Evolutionary conservation across 768 basidiomycete species (phyloP).

Genomic region (Boletus coccyginus): DNA sequence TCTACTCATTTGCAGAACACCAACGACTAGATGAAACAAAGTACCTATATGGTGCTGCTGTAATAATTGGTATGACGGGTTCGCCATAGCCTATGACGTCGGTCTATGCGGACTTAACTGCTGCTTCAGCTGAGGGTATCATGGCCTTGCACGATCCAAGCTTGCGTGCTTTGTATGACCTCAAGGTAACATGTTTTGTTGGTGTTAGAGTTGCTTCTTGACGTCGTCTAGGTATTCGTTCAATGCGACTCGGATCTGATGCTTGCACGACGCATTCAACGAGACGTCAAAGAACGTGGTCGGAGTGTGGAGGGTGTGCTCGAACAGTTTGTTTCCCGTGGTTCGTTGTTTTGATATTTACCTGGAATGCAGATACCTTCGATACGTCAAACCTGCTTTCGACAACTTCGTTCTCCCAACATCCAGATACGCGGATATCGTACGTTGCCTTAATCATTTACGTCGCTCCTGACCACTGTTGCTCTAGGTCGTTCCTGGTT

Average conservation of each 20-base stretch:
- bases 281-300: constrained; percentile 88
- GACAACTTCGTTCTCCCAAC: constrained; percentile 93
- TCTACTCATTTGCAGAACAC: constrained; percentile 92
- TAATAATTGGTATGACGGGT: constrained; percentile 70
- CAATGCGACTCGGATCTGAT: constrained; percentile 96
- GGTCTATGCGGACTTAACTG: neutral
- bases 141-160: constrained; percentile 81
- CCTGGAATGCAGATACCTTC: constrained; percentile 64
- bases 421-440: constrained; percentile 86
- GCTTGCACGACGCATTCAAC: constrained; percentile 87
- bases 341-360: neutral
- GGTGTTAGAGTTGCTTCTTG: neutral
- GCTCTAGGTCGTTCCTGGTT: constrained; percentile 91
- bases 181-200: constrained; percentile 59
- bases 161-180: constrained; percentile 81
- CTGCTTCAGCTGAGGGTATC: constrained; percentile 76
- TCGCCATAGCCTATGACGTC: neutral
- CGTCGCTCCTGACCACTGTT: neutral
- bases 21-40: constrained; percentile 76
- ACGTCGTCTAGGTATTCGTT: constrained; percentile 63
- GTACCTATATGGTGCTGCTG: constrained; percentile 90
- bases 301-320: constrained; percentile 83
- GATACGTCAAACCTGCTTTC: constrained; percentile 92
- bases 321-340: constrained; percentile 61
- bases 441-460: constrained; percentile 28